Base-by-base conservation (phyloP, 164 flowering plant genomes). In the Houttuynia cordata region DNA sequence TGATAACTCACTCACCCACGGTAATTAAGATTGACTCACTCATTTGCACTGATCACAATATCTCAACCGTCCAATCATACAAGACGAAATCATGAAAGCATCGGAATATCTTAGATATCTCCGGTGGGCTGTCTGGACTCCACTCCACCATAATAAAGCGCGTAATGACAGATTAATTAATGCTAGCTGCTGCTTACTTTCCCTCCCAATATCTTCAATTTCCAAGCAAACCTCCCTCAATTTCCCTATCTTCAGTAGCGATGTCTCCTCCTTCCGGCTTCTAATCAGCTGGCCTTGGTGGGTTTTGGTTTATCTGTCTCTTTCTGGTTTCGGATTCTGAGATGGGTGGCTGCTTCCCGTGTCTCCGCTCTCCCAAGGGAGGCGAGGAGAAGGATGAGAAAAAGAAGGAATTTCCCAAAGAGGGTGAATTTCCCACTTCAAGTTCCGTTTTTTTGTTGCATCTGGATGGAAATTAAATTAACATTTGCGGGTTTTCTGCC, bases 281-380 rank as follows among this genome's bases (percentile, higher is more conserved):
- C 14, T 45, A 17, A 17, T 45, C 17, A 17, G 14, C 12, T 12
- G n/a, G 17, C 8, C 17, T n/a, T n/a, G n/a, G 14, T 45, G 57
- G 17, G 34, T 4, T 54, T 9, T 54, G 8, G 34, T 54, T 10
- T n/a, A n/a, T n/a, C n/a, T n/a, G n/a, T n/a, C n/a, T n/a, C n/a
- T n/a, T 53, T 22, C 24, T 9, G 23, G 56, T 0, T 54, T 24
- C 4, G 23, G 57, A 24, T 54, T 54, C 17, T n/a, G 57, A 54
- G 57, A 54, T 54, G 57, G 57, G 57, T 18, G 24, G 57, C 57
- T 54, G 57, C 30, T 24, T 54, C 15, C 57, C 57, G 34, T 54
- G 57, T 54, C 30, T 54, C 30, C 34, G 57, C 12, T 54, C 57
- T 21, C 23, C 57, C 37, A 54, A 54, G 6, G 18, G 17, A 21